These are phyloP conservation scores for Pyrenochaeta sp. DNA, from an alignment of 2,329 filamentous ascomycete species.

Conservation along the genomic window DNA sequence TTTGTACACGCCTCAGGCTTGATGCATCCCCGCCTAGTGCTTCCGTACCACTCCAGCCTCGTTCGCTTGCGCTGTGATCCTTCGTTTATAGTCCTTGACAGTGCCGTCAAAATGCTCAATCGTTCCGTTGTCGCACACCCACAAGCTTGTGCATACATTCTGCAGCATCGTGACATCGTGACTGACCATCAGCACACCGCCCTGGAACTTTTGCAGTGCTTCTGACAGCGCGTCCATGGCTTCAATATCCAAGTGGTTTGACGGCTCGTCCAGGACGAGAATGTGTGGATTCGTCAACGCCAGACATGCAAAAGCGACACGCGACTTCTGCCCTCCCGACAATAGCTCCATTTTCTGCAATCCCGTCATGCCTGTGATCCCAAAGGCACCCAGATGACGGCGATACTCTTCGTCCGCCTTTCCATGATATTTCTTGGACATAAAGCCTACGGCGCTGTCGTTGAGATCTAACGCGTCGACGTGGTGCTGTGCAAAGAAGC, in stretches of 20 bases:
- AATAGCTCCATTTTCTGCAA: conserved; percentile 94
- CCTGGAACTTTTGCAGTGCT: conserved; percentile 86
- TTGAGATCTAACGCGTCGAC: conserved; percentile 94
- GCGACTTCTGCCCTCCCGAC: conserved; percentile 97
- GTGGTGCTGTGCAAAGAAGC: conserved; percentile 98
- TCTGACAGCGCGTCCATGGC: conserved; percentile 95
- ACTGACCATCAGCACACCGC: conserved; percentile 96
- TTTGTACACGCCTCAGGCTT: neutral
- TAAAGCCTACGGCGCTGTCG: conserved; percentile 90
- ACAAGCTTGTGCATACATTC: conserved; percentile 91
- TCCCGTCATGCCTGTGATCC: conserved; percentile 91
- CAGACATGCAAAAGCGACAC: conserved; percentile 97
- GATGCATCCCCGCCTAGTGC: conserved; percentile 42
- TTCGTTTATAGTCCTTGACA: conserved; percentile 97
- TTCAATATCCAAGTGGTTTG: conserved; percentile 98
- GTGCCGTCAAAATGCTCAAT: conserved; percentile 97
- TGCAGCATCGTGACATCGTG: conserved; percentile 99
- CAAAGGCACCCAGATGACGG: conserved; percentile 86
- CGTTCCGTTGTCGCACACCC: conserved; percentile 94
- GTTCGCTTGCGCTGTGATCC: conserved; percentile 88
- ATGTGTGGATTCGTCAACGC: conserved; percentile 95
- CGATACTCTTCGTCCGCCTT: conserved; percentile 97
- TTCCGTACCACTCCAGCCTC: conserved; percentile 81
- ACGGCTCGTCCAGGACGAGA: conserved; percentile 96
- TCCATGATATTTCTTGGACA: conserved; percentile 90